These are phyloP conservation scores for Plantago ovata DNA, from an alignment of 257 asterid species.

Conservation along the genomic window DNA sequence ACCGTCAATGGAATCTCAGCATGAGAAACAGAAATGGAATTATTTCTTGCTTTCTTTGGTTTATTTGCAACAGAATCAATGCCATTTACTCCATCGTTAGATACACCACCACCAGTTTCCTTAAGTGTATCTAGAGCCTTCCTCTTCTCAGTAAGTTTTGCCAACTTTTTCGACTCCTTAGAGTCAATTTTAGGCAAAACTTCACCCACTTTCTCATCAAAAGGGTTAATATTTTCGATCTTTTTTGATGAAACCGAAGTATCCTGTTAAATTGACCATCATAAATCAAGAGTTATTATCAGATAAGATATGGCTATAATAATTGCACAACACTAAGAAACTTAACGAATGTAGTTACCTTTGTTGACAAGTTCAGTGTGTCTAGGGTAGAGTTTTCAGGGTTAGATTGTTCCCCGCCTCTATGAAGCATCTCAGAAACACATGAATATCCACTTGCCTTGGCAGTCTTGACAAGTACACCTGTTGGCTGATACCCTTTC, in stretches of 20 bases:
- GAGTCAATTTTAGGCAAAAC: slow-evolving; percentile 19
- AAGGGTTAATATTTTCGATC: slow-evolving; percentile 31
- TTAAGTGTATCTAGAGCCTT: slow-evolving; percentile 9
- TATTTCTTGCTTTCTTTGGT: slow-evolving; percentile 8
- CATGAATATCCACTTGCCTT: slow-evolving; percentile 71
- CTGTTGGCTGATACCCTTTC: slow-evolving; percentile 77
- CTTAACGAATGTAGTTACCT: slow-evolving; percentile 29
- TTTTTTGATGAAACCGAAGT: slow-evolving; percentile 32
- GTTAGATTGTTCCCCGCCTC: slow-evolving; percentile 16
- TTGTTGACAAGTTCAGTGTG: slow-evolving; percentile 24
- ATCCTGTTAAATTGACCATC: slow-evolving; percentile 44
- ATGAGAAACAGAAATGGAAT: background rate
- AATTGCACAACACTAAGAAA: slow-evolving; percentile 12
- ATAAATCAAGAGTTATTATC: no score
- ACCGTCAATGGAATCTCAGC: slow-evolving; percentile 37
- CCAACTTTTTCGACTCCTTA: slow-evolving; percentile 33
- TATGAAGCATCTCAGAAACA: slow-evolving; percentile 57
- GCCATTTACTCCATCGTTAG: no score
- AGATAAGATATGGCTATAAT: slow-evolving; percentile 16
- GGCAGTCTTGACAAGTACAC: slow-evolving; percentile 55
- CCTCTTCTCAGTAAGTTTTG: slow-evolving; percentile 25
- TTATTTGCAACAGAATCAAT: no score
- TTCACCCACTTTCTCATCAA: slow-evolving; percentile 20
- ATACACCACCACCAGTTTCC: background rate
- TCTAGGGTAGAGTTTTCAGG: slow-evolving; percentile 9